phyloP scores from a whole-genome alignment of 106 monocot genomes.

The Apostasia shenzhenica region DNA sequence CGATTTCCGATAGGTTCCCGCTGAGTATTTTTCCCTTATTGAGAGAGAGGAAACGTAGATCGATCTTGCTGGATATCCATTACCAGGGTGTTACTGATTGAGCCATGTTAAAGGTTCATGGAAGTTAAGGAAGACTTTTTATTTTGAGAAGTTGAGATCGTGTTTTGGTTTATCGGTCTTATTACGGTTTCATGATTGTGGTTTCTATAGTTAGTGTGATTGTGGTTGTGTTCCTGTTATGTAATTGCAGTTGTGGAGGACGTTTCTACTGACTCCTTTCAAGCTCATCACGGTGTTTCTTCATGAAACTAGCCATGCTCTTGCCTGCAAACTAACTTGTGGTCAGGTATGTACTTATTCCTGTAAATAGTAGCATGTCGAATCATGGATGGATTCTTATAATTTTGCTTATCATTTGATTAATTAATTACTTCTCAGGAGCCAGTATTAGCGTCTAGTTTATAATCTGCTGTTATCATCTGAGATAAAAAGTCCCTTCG shows the following conservation, averaged over 20 bases:
- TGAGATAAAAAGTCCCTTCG: no score
- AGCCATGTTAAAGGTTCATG: no score
- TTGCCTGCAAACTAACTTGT: constrained; percentile 92
- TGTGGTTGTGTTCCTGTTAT: neutral
- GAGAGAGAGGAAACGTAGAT: neutral
- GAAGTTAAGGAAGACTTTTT: neutral
- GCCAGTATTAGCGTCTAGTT: no score
- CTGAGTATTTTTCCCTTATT: neutral
- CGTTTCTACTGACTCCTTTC: constrained; percentile 72
- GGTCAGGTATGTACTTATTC: constrained; percentile 48
- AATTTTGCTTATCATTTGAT: no score
- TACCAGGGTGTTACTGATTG: no score
- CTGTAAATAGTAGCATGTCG: no score
- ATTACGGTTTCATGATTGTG: neutral
- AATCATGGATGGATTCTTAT: no score
- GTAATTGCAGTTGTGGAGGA: constrained; percentile 76
- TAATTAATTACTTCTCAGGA: no score
- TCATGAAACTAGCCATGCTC: constrained; percentile 88
- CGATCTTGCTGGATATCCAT: no score
- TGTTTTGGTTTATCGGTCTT: neutral
- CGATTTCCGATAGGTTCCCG: neutral
- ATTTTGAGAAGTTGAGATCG: neutral
- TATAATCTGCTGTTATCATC: no score
- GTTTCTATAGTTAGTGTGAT: neutral
- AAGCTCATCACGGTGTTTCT: constrained; percentile 98